phyloP scores from a whole-genome alignment of 2,329 filamentous ascomycete species.

The Fusarium tupiense region DNA sequence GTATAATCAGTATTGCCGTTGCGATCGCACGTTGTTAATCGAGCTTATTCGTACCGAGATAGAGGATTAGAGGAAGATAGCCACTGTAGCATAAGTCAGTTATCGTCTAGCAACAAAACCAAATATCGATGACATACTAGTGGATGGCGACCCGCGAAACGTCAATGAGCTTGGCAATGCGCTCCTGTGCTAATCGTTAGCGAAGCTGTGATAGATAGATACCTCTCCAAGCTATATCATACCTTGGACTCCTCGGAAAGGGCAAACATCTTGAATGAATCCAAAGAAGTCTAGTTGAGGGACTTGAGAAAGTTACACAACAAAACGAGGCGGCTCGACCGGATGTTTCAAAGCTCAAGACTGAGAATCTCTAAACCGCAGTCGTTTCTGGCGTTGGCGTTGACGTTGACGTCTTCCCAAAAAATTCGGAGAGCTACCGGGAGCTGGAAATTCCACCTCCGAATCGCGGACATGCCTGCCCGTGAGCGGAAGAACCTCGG shows the following conservation, averaged over 20 bases:
- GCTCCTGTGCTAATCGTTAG: conserved; percentile 72
- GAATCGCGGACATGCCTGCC: background rate
- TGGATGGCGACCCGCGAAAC: conserved; percentile 92
- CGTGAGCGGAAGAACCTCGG: conserved; percentile 46
- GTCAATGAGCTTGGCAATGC: conserved; percentile 96
- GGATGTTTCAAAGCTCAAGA: conserved; percentile 22
- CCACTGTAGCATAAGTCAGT: conserved; percentile 69
- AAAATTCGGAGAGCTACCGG: conserved; percentile 38
- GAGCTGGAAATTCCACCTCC: conserved; percentile 41
- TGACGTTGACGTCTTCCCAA: conserved; percentile 32
- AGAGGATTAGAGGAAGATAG: conserved; percentile 95
- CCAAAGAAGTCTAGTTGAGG: background rate
- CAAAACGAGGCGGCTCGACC: conserved; percentile 1
- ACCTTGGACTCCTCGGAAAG: conserved; percentile 99
- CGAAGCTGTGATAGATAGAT: conserved; percentile 4
- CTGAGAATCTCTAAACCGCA: conserved; percentile 24
- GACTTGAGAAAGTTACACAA: conserved; percentile 1
- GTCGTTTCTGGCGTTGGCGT: background rate
- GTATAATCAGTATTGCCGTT: conserved; percentile 40
- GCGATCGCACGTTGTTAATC: conserved; percentile 16
- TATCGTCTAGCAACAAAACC: background rate
- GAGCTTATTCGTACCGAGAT: conserved; percentile 75
- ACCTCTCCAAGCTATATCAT: conserved; percentile 29
- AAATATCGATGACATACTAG: conserved; percentile 72
- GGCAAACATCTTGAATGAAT: conserved; percentile 61